phyloP scores from a whole-genome alignment of 2,329 filamentous ascomycete genomes.

The Neopestalotiopsis sp. region DNA sequence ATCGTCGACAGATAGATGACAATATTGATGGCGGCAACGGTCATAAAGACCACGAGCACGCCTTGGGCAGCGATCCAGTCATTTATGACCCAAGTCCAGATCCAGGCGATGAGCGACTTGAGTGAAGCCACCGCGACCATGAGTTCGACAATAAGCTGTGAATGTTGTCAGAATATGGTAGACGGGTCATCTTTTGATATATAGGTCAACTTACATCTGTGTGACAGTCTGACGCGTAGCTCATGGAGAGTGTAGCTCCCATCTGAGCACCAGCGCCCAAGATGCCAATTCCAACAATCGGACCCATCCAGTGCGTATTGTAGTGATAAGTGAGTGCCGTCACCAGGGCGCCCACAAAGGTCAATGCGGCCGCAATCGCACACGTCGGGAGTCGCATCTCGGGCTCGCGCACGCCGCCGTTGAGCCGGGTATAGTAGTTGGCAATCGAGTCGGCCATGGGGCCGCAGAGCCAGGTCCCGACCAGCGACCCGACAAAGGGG shows the following conservation, averaged over 20 bases:
- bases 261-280: conserved; percentile 8
- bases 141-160: conserved; percentile 5
- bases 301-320: conserved; percentile 3
- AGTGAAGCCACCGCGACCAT: conserved; percentile 10
- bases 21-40: conserved; percentile 8
- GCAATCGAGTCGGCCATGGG: conserved; percentile 49
- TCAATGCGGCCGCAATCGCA: not conserved
- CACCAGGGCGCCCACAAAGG: not conserved
- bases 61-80: conserved; percentile 8
- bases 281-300: conserved; percentile 3
- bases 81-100: conserved; percentile 12
- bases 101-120: conserved; percentile 13
- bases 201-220: not conserved
- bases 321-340: conserved; percentile 3
- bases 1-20: not conserved
- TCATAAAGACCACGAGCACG: conserved; percentile 6
- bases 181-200: not conserved
- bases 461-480: conserved; percentile 48
- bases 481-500: conserved; percentile 46
- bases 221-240: conserved; percentile 7
- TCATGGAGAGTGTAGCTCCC: conserved; percentile 7
- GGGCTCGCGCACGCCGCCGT: conserved; percentile 50
- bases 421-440: conserved; percentile 44
- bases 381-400: conserved; percentile 42
- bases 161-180: not conserved